phyloP scores from a whole-genome alignment of 306 rosid genomes.

The peach (Prunus persica) region DNA sequence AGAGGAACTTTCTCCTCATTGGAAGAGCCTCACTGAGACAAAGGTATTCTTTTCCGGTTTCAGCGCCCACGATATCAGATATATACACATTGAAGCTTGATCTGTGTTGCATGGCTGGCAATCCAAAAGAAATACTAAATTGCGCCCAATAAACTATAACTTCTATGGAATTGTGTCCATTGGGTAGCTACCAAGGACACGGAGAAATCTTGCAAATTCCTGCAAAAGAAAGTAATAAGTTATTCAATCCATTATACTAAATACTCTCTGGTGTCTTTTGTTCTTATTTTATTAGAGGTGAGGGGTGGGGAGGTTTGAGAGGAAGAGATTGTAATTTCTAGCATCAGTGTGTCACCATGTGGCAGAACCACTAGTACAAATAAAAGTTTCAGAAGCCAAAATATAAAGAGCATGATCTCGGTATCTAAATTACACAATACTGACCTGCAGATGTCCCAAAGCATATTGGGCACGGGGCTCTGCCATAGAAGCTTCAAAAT shows the following conservation, averaged over 20 bases:
- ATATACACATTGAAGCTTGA: conserved; percentile 31
- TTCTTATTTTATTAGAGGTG: background rate
- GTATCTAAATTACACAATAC: conserved; percentile 15
- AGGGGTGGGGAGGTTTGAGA: background rate
- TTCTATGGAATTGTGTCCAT: conserved; percentile 38
- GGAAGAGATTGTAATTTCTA: background rate
- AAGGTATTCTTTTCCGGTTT: conserved; percentile 12
- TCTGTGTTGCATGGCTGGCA: background rate
- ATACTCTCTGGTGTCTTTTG: background rate
- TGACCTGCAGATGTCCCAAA: conserved; percentile 75
- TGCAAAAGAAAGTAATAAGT: conserved; percentile 26
- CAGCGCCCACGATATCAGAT: conserved; percentile 12
- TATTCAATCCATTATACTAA: background rate
- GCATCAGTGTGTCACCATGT: background rate
- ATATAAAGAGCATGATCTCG: background rate
- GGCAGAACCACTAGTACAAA: background rate
- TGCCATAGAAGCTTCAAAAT: conserved; percentile 90
- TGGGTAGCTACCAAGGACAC: conserved; percentile 72
- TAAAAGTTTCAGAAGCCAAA: background rate
- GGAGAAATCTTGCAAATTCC: conserved; percentile 74
- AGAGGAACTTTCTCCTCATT: conserved; percentile 18
- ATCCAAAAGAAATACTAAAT: background rate
- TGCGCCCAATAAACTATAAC: background rate
- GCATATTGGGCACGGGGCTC: conserved; percentile 81
- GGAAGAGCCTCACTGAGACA: conserved; percentile 14